Evolutionary conservation across 106 monocot species (phyloP).

Genomic region (Iris macrosiphon): DNA sequence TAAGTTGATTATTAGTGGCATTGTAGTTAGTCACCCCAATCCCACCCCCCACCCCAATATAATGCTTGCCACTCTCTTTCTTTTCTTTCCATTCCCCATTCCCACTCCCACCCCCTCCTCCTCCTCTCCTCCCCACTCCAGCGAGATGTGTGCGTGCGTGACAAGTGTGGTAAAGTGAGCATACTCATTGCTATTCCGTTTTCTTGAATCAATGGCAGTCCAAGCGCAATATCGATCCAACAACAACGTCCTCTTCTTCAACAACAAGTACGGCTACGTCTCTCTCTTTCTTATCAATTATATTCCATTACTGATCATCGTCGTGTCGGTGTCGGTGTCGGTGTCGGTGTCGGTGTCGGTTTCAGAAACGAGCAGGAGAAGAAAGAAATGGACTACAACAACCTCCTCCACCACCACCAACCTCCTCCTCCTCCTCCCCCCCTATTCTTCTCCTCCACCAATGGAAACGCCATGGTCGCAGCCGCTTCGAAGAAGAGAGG

Average conservation of each 20-base stretch:
- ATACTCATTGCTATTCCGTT: not conserved
- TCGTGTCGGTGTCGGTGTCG: not conserved
- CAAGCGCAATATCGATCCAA: slow-evolving; percentile 50
- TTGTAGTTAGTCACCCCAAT: no score
- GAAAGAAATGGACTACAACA: slow-evolving; percentile 21
- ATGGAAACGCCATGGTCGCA: slow-evolving; percentile 9
- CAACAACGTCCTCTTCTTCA: slow-evolving; percentile 16
- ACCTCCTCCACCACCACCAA: slow-evolving; percentile 10
- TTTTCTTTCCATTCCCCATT: no score
- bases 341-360: not conserved
- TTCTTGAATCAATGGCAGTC: slow-evolving; percentile 37
- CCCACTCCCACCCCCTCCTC: no score
- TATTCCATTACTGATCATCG: not conserved
- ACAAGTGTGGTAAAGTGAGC: no score
- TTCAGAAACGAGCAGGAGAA: slow-evolving; percentile 16
- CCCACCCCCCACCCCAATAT: no score
- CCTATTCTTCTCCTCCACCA: slow-evolving; percentile 8
- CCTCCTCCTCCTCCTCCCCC: no score
- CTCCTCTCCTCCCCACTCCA: no score
- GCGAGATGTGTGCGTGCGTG: no score
- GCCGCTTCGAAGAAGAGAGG: slow-evolving; percentile 21
- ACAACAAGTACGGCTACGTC: slow-evolving; percentile 18
- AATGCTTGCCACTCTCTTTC: no score
- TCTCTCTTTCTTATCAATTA: not conserved
- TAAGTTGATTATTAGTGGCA: no score